Evolutionary conservation across 2,329 filamentous ascomycete genomes (phyloP), one percentile per base, ranked within the genome.

Genomic region (Fusarium gaditjirri): DNA sequence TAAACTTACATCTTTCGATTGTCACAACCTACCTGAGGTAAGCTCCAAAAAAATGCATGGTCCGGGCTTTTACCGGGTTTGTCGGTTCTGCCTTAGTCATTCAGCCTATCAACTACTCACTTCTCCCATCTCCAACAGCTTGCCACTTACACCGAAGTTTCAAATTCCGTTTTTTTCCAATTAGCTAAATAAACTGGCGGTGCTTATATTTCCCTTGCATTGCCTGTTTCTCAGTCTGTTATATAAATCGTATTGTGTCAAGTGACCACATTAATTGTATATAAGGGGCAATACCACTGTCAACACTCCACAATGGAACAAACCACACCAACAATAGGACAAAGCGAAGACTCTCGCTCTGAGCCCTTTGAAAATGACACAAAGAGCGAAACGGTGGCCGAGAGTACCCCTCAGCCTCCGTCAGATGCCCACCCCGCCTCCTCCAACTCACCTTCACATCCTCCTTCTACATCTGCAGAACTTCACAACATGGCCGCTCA

Each of bases 401-500:
- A 77, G 54, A 70, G 70, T 31, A 76, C 79, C 39, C 73, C 67
- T 59, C 74, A 65, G 14, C 67, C 60, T 33, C 54, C 52, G 11
- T 59, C 68, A 54, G 72, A 80, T 36, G 33, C 65, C 29, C 50
- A 75, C 39, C 68, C 75, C 41, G 50, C 75, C 31, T 55, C 76
- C 29, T 75, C 75, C 64, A 78, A 76, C 68, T 78, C 77, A 31
- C 75, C 77, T 36, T 76, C 76, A 41, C 74, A 78, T 42, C 76
- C 80, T 52, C 70, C 68, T 61, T 59, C 80, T 33, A 77, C 79
- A 35, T 78, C 79, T 6, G 79, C 80, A 68, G 79, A 80, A 68
- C 70, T 76, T 17, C 36, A 75, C 76, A 77, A 56, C 58, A 76
- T 73, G 68, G 50, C 75, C 17, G 54, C 53, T 29, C 73, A 77